Conservation (phyloP, 2,329 filamentous ascomycete genomes). For the Cryphonectria radicalis region DNA sequence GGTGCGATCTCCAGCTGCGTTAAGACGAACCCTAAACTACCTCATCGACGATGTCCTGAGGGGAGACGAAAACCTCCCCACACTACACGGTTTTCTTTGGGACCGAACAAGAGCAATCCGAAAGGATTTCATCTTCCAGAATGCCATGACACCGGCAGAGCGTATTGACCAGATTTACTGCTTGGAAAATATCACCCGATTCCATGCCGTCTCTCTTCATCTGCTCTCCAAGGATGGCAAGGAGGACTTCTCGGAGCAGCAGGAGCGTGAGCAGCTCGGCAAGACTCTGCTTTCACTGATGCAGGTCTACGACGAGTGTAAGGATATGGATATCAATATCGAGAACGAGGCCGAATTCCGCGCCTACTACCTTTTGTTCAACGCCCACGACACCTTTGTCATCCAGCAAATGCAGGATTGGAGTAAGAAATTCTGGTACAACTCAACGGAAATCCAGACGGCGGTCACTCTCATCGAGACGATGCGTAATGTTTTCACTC, state of each 20-base stretch:
- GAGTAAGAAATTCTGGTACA: constrained; percentile 58
- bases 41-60: constrained; percentile 63
- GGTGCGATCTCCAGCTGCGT: constrained; percentile 62
- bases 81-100: constrained; percentile 68
- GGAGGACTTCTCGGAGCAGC: constrained; percentile 66
- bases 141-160: constrained; percentile 60
- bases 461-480: constrained; percentile 64
- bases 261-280: constrained; percentile 69
- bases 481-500: constrained; percentile 60
- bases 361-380: constrained; percentile 67
- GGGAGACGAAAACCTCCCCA: constrained; percentile 57
- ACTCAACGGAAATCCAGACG: constrained; percentile 63
- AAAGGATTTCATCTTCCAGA: constrained; percentile 71
- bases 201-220: constrained; percentile 69
- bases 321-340: constrained; percentile 59
- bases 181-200: constrained; percentile 68
- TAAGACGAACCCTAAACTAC: constrained; percentile 66
- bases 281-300: constrained; percentile 68
- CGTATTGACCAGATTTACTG: constrained; percentile 64
- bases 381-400: constrained; percentile 62
- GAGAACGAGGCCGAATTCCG: constrained; percentile 69
- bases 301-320: constrained; percentile 69
- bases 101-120: constrained; percentile 70
- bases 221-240: constrained; percentile 62
- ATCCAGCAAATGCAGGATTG: constrained; percentile 59